phyloP scores from a whole-genome alignment of 1,284 basidiomycete genomes.

The Malassezia sympodialis region DNA sequence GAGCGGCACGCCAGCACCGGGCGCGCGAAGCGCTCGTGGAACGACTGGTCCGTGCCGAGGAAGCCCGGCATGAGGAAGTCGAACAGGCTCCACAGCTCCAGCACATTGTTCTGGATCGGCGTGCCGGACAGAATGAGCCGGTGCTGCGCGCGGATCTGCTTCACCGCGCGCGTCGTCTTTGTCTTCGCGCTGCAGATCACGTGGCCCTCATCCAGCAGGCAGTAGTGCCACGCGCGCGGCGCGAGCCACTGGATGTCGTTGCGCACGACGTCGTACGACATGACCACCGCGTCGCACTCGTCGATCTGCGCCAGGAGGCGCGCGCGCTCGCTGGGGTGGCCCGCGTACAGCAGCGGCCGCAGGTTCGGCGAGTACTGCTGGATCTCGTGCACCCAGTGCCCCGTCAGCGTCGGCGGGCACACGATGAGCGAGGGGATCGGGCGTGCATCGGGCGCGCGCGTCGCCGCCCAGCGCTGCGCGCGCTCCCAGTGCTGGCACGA shows the following conservation, averaged over 20 bases:
- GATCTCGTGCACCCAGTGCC: conserved; percentile 98
- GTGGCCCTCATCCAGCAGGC: conserved; percentile 95
- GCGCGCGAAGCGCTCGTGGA: conserved; percentile 91
- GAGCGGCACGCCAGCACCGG: conserved; percentile 91
- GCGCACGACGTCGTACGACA: conserved; percentile 92
- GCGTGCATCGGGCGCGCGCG: conserved; percentile 64
- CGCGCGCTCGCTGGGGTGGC: conserved; percentile 74
- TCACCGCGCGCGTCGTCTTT: conserved; percentile 92
- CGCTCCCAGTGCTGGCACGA: conserved; percentile 89
- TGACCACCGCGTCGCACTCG: conserved; percentile 70
- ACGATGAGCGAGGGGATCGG: conserved; percentile 89
- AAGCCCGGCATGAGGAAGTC: conserved; percentile 99
- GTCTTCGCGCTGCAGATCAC: conserved; percentile 98
- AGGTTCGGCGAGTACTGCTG: conserved; percentile 81
- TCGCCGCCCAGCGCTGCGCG: conserved; percentile 59
- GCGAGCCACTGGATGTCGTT: conserved; percentile 78
- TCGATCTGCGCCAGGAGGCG: conserved; percentile 48
- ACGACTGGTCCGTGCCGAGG: conserved; percentile 82
- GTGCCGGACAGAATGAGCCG: conserved; percentile 90
- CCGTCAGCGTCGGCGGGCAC: conserved; percentile 87
- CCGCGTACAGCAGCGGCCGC: conserved; percentile 76
- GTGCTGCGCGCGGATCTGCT: conserved; percentile 79
- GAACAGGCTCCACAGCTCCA: conserved; percentile 97
- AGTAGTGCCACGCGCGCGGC: conserved; percentile 79
- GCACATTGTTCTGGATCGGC: conserved; percentile 96